phyloP scores from a whole-genome alignment of 169 alveolate species.

The Plasmodium ovale region DNA sequence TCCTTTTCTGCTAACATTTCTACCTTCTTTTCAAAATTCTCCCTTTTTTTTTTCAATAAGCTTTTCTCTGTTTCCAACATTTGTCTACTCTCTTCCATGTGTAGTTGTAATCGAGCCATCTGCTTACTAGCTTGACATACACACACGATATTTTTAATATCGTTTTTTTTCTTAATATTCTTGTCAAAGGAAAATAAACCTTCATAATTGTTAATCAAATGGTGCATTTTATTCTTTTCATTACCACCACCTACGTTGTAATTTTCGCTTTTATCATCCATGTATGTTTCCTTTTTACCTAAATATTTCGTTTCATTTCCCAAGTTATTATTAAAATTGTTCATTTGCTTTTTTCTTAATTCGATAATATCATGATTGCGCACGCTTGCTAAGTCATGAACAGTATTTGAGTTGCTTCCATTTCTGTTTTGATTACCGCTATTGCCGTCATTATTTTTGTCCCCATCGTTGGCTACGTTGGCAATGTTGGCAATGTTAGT shows the following conservation, averaged over 20 bases:
- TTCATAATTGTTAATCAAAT: constrained; percentile 37
- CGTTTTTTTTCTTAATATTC: constrained; percentile 51
- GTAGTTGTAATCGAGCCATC: constrained; percentile 74
- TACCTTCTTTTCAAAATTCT: constrained; percentile 70
- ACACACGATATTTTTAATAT: constrained; percentile 62
- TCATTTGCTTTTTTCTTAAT: constrained; percentile 34
- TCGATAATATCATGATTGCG: constrained; percentile 37
- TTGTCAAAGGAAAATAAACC: constrained; percentile 42
- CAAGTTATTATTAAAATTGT: constrained; percentile 1
- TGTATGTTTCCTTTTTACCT: constrained; percentile 3
- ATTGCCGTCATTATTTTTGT: not conserved
- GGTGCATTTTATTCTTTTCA: constrained; percentile 33
- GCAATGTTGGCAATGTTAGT: no score
- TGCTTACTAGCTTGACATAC: constrained; percentile 76
- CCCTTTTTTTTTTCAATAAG: constrained; percentile 59
- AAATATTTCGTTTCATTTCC: constrained; percentile 13
- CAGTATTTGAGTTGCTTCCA: constrained; percentile 11
- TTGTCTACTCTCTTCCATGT: constrained; percentile 68
- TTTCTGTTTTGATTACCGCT: not conserved
- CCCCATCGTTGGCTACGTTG: not conserved
- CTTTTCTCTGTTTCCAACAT: constrained; percentile 74
- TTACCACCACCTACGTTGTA: constrained; percentile 11
- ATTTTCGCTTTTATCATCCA: constrained; percentile 33
- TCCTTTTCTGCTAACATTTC: constrained; percentile 72
- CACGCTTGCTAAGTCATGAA: constrained; percentile 20